Percentiles rank a stretch among this genome's conserved stretches.
Conservation (phyloP, 305 asterid species). For the Solanum hybrid region DNA sequence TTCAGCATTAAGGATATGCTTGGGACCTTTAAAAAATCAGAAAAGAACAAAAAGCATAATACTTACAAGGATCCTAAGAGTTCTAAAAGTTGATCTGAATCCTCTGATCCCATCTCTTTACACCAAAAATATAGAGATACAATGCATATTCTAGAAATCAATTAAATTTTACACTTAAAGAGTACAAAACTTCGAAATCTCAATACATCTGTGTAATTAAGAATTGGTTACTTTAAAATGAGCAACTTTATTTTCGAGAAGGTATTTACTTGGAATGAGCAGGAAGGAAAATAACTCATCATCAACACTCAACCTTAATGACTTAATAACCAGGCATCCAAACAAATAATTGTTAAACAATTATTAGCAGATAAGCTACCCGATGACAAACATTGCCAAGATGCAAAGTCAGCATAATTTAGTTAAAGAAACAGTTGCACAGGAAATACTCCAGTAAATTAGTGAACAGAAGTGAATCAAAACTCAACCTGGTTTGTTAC, state of each 20-base stretch:
- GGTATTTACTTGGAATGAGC: neutral
- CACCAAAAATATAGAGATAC: too few relatives aligned
- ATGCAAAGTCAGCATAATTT: neutral
- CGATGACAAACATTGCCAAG: neutral
- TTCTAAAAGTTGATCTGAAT: too few relatives aligned
- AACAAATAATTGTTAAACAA: neutral
- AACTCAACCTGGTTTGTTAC: slow-evolving; percentile 49
- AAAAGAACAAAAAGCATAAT: too few relatives aligned
- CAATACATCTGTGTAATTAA: neutral
- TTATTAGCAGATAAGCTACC: neutral
- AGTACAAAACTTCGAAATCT: neutral
- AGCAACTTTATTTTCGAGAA: neutral
- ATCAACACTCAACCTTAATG: neutral
- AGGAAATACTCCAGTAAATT: neutral
- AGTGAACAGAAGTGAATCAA: neutral
- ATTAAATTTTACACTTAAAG: neutral
- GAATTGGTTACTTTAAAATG: neutral
- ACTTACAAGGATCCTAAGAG: too few relatives aligned
- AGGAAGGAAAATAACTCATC: neutral
- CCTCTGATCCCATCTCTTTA: too few relatives aligned
- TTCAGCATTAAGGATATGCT: too few relatives aligned
- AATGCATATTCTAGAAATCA: neutral
- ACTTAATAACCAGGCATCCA: neutral
- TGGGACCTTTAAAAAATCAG: too few relatives aligned
- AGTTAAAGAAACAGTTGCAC: neutral